phyloP scores from a whole-genome alignment of 345 rosid genomes.

The Chamaenerion angustifolium region DNA sequence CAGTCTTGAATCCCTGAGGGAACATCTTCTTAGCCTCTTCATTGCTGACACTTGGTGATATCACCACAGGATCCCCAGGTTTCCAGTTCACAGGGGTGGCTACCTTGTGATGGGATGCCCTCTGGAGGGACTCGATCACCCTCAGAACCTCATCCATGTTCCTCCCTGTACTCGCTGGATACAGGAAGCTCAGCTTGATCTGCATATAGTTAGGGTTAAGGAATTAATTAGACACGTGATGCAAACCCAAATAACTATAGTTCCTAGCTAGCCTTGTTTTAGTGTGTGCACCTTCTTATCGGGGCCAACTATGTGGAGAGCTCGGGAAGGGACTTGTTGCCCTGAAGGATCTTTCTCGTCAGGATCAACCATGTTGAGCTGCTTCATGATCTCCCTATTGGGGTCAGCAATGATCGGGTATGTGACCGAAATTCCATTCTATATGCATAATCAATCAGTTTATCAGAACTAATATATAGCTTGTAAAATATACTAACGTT shows the following conservation, averaged over 20 bases:
- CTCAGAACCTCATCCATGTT: slow-evolving; percentile 9
- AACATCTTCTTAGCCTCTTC: slow-evolving; percentile 55
- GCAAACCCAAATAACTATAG: too few relatives aligned
- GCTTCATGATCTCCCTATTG: slow-evolving; percentile 33
- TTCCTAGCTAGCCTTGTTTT: too few relatives aligned
- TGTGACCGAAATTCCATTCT: slow-evolving; percentile 48
- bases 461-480: too few relatives aligned
- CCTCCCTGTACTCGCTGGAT: slow-evolving; percentile 33
- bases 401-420: slow-evolving; percentile 71
- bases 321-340: slow-evolving; percentile 41
- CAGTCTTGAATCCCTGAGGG: slow-evolving; percentile 46
- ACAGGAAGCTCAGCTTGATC: slow-evolving; percentile 69
- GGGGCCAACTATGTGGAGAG: slow-evolving; percentile 59
- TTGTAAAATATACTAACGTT: too few relatives aligned
- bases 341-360: slow-evolving; percentile 26
- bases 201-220: slow-evolving; percentile 8
- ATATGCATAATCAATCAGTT: background rate
- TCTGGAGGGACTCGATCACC: slow-evolving; percentile 44
- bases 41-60: slow-evolving; percentile 33
- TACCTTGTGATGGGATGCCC: slow-evolving; percentile 36
- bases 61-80: slow-evolving; percentile 53
- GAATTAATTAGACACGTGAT: too few relatives aligned
- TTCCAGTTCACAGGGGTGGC: slow-evolving; percentile 83
- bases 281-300: slow-evolving; percentile 23
- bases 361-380: slow-evolving; percentile 79